Evolutionary conservation across 805 yeast genomes (phyloP).

Genomic region (Maudiozyma pseudohumilis): DNA sequence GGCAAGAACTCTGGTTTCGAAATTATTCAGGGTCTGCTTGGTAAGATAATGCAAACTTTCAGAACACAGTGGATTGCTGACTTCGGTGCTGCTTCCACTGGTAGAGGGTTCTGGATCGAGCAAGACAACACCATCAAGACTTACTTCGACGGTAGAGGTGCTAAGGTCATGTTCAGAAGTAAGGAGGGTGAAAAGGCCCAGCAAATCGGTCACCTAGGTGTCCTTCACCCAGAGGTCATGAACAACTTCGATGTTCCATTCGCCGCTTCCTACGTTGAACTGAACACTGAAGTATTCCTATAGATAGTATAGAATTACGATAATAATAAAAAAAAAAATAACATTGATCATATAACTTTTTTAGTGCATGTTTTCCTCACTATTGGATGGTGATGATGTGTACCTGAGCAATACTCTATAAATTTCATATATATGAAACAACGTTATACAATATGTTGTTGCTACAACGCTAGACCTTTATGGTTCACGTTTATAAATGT

Average conservation of each 20-base stretch:
- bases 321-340: no score
- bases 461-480: no score
- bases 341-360: no score
- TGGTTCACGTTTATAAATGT: no score
- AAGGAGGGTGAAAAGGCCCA: slow-evolving; percentile 46
- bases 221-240: slow-evolving; percentile 90
- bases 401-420: no score
- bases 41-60: slow-evolving; percentile 91
- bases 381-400: no score
- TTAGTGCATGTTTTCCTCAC: no score
- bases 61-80: slow-evolving; percentile 75
- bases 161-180: slow-evolving; percentile 67
- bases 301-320: slow-evolving; percentile 27
- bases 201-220: slow-evolving; percentile 80
- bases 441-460: no score
- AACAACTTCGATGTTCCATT: slow-evolving; percentile 79
- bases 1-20: slow-evolving; percentile 96
- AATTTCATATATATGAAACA: no score
- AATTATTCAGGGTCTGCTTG: slow-evolving; percentile 85
- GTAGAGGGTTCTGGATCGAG: slow-evolving; percentile 82
- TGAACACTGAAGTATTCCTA: slow-evolving; percentile 80
- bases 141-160: slow-evolving; percentile 97
- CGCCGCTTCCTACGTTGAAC: slow-evolving; percentile 86
- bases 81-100: slow-evolving; percentile 34
- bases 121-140: slow-evolving; percentile 57